Evolutionary conservation across 192 early-diverging fungal genomes (phyloP).

Genomic region (Coemansia sp.): DNA sequence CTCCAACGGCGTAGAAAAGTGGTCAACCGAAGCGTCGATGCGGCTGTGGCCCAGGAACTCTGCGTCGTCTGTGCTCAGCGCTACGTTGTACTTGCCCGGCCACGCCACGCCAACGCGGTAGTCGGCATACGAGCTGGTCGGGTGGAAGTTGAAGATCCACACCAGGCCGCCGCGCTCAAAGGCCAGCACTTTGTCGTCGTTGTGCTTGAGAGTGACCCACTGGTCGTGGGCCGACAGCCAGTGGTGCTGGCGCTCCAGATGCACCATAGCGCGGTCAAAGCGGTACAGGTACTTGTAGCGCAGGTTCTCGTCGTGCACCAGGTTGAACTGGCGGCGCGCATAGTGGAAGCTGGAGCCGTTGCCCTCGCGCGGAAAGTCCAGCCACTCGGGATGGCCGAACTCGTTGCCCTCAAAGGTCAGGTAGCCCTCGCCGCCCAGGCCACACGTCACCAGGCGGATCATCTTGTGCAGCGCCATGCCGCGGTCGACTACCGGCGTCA

Average conservation of each 20-base stretch:
- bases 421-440: slow-evolving; percentile 94
- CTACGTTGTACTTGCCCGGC: slow-evolving; percentile 71
- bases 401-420: slow-evolving; percentile 98
- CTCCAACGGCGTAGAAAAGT: slow-evolving; percentile 66
- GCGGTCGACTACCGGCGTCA: slow-evolving; percentile 92
- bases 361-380: slow-evolving; percentile 95
- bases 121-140: slow-evolving; percentile 78
- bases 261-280: slow-evolving; percentile 86
- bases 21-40: slow-evolving; percentile 61
- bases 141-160: slow-evolving; percentile 96
- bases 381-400: slow-evolving; percentile 99
- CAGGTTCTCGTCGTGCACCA: slow-evolving; percentile 82
- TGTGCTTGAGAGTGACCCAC: slow-evolving; percentile 85
- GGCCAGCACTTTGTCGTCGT: slow-evolving; percentile 87
- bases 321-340: slow-evolving; percentile 93
- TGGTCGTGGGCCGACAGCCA: slow-evolving; percentile 76
- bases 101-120: slow-evolving; percentile 80
- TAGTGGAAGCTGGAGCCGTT: slow-evolving; percentile 91
- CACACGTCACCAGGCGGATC: slow-evolving; percentile 87
- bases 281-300: slow-evolving; percentile 92
- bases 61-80: slow-evolving; percentile 75
- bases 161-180: slow-evolving; percentile 89
- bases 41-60: slow-evolving; percentile 80
- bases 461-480: slow-evolving; percentile 95
- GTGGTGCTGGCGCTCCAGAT: slow-evolving; percentile 65